These are phyloP conservation scores for Ophiostoma ulmi DNA, from an alignment of 2,329 filamentous ascomycete species.

Conservation along the genomic window DNA sequence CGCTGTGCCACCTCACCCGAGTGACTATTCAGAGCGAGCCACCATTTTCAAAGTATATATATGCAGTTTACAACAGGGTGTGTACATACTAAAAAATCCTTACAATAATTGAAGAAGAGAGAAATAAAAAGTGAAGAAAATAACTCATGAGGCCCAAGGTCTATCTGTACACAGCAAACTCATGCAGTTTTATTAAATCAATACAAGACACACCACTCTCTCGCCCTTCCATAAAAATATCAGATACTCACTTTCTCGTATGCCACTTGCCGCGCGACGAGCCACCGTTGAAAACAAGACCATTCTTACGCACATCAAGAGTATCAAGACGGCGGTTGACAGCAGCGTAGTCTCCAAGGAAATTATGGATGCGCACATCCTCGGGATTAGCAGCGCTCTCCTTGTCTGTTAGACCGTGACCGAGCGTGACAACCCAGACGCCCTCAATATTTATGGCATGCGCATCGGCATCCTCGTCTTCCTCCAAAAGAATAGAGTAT, in stretches of 20 bases:
- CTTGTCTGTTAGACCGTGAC: slow-evolving; percentile 46
- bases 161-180: background rate
- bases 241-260: slow-evolving; percentile 16
- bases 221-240: too few relatives aligned
- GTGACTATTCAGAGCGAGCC: background rate
- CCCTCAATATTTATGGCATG: slow-evolving; percentile 49
- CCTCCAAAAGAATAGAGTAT: slow-evolving; percentile 54
- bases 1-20: background rate
- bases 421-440: slow-evolving; percentile 53
- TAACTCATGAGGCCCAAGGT: background rate
- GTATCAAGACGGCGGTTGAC: slow-evolving; percentile 40
- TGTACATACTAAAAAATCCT: too few relatives aligned
- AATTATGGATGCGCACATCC: slow-evolving; percentile 26
- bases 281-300: slow-evolving; percentile 43
- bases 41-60: background rate
- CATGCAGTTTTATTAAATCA: background rate
- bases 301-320: slow-evolving; percentile 36
- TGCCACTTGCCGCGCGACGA: slow-evolving; percentile 21
- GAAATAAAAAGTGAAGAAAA: background rate
- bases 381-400: background rate
- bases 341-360: slow-evolving; percentile 24
- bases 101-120: too few relatives aligned
- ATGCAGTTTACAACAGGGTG: background rate
- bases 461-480: slow-evolving; percentile 39
- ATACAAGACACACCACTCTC: background rate